Base-by-base conservation (phyloP, 257 asterid genomes). In the Salvia splendens region DNA sequence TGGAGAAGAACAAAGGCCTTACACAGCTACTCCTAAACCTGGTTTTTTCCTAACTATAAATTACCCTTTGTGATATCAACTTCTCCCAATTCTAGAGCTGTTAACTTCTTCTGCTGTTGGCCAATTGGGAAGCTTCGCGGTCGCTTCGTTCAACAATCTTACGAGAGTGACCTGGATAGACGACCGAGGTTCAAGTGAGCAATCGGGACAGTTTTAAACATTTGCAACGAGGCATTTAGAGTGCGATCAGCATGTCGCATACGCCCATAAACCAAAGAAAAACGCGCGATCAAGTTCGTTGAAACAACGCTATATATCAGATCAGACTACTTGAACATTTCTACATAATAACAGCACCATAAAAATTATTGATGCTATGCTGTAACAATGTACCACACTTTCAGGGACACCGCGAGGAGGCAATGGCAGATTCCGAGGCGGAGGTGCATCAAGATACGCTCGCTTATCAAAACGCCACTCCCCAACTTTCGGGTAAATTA, bases 381-480 rank as follows among this genome's bases (percentile, higher is more conserved):
- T 24, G 30, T 24, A 1, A 24, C 30, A 24, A 24, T 3, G 30
- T 80, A 88, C 96, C 89, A 86, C 95, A 62, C 89, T 83, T 78
- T 86, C 86, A 1, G 96, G 92, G 64, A 80, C 80, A 24, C 85
- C 89, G 8, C 67, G 79, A 43, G 94, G 94, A 20, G 94, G 96
- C 79, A 88, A 52, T 6, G 91, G 14, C 41, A 88, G 77, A 36
- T 86, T 81, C 68, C 70, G 82, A n/a, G 89, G 96, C 6, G 83
- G 88, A 15, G 88, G 79, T 10, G 57, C 73, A 5, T 12, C 16
- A 54, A 58, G 58, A 73, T 76, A 79, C 3, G 70, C 14, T 70
- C 96, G 82, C 77, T 89, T 89, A 43, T 89, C 83, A 45, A 89
- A 89, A 45, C 81, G 68, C 96, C 92, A 89, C 54, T 80, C 86